phyloP scores from a whole-genome alignment of 2,329 filamentous ascomycete species.

The Volutella citrinella region DNA sequence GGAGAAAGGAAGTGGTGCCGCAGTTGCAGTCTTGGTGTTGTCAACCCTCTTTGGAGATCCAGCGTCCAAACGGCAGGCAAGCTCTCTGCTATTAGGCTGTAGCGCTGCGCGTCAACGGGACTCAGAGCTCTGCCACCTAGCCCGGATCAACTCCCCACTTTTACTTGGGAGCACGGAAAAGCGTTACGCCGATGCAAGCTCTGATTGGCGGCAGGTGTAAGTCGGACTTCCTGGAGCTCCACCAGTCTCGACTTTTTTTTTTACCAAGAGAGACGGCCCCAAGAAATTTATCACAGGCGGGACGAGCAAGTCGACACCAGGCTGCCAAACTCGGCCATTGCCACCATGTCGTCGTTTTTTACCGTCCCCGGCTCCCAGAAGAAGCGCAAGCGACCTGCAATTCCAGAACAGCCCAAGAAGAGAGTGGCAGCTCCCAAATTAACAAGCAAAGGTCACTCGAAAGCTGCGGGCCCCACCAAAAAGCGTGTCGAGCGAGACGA shows the following conservation, averaged over 20 bases:
- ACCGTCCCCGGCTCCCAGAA: conserved; percentile 81
- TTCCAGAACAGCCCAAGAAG: conserved; percentile 57
- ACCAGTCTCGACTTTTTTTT: conserved; percentile 40
- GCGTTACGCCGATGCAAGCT: too few relatives aligned
- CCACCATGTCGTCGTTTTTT: conserved; percentile 90
- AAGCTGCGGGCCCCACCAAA: conserved; percentile 36
- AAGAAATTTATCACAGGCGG: conserved; percentile 29
- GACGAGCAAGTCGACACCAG: conserved; percentile 24
- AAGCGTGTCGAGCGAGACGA: conserved; percentile 57
- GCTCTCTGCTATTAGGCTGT: conserved; percentile 36
- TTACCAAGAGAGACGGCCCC: conserved; percentile 22
- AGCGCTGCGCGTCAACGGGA: conserved; percentile 36
- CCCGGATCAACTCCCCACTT: conserved; percentile 34
- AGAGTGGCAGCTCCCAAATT: conserved; percentile 49
- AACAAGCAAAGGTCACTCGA: conserved; percentile 40
- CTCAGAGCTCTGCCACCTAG: conserved; percentile 29
- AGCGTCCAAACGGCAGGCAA: conserved; percentile 16
- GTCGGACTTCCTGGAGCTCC: conserved; percentile 23
- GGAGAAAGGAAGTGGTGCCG: too few relatives aligned
- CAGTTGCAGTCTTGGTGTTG: conserved; percentile 12
- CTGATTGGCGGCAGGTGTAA: too few relatives aligned
- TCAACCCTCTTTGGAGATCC: conserved; percentile 20
- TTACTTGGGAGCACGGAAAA: too few relatives aligned
- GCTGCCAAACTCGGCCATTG: conserved; percentile 22
- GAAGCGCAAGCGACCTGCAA: conserved; percentile 76